A percentile compares a stretch with the other conserved stretches of the same genome.
These are phyloP conservation scores for Apiotrichum veenhuisii DNA, from an alignment of 1,284 basidiomycete species.

Conservation along the genomic window DNA sequence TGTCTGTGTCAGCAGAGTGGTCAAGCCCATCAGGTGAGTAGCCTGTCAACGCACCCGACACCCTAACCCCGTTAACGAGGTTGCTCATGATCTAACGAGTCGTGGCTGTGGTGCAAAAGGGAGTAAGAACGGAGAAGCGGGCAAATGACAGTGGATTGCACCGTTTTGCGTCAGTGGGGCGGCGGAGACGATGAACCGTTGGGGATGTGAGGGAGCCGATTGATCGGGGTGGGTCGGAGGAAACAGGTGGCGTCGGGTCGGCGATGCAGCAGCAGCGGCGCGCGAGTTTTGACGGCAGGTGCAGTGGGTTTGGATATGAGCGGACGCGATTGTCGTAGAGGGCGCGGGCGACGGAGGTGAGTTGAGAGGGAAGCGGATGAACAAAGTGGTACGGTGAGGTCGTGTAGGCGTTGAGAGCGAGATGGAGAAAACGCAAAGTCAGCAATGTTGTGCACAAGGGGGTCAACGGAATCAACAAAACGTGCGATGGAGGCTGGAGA, in stretches of 20 bases:
- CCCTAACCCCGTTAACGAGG: slow-evolving; percentile 79
- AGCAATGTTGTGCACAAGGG: too few relatives aligned
- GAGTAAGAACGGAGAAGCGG: background rate
- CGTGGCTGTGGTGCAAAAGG: background rate
- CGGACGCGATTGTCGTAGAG: background rate
- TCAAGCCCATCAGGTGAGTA: background rate
- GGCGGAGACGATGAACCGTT: background rate
- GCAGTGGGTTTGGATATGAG: background rate
- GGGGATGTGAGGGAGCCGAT: background rate
- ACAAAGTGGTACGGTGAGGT: background rate
- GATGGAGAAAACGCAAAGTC: too few relatives aligned
- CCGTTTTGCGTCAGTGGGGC: background rate
- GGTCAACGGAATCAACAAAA: too few relatives aligned
- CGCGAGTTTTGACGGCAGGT: background rate
- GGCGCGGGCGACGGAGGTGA: background rate
- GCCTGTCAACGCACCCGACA: slow-evolving; percentile 63
- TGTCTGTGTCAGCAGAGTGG: slow-evolving; percentile 12
- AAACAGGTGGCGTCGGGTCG: background rate
- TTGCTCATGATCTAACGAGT: slow-evolving; percentile 15
- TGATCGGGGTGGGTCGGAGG: background rate
- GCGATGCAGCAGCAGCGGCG: background rate
- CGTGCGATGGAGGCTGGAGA: too few relatives aligned
- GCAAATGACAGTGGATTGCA: background rate
- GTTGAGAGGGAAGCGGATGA: background rate
- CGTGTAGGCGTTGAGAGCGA: too few relatives aligned